Evolutionary conservation across 345 rosid species (phyloP), one percentile per base, ranked within the genome.

Genomic region (Hibiscus tridactylites): DNA sequence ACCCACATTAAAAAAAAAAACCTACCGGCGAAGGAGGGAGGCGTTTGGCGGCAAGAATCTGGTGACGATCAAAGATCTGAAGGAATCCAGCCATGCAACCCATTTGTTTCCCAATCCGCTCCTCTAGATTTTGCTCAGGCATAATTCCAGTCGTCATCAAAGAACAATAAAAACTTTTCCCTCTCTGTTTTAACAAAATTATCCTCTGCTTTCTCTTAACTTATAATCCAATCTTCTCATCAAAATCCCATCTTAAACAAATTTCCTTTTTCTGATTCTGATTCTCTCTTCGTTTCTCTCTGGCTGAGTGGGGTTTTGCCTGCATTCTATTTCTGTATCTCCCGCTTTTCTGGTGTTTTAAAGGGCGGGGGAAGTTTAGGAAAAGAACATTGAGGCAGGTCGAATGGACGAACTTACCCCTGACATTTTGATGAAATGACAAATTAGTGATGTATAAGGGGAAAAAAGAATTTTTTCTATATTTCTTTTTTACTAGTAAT

Each of bases 321-420:
- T 69, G 81, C 72, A 17, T 76, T 78, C 79, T 75, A 46, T 75
- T 72, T 58, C 74, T 61, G 65, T 79, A 76, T 56, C 96, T 88
- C 93, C 92, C 92, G 96, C 97, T 87, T 85, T 83, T 79, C 84
- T 75, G 84, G 86, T 79, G 75, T 65, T 88, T 88, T 82, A 70
- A 87, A 79, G 83, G 78, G 68, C 13, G 60, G 71, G 77, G 2
- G 71, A 68, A 70, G 78, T 63, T 61, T 15, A 74, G 71, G 78
- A 33, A 9, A 64, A 35, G 77, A 73, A 10, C 69, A 53, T 42
- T 9, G 61, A n/a, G 72, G 24, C 9, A 16, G 10, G 63, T 42
- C 46, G 15, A 73, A 76, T 71, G 52, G 81, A 80, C 85, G 16
- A 53, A 3, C 4, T 74, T 70, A 29, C 84, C 84, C 86, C 77